Evolutionary conservation across 306 rosid genomes (phyloP).

Genomic region (Psophocarpus tetragonolobus): DNA sequence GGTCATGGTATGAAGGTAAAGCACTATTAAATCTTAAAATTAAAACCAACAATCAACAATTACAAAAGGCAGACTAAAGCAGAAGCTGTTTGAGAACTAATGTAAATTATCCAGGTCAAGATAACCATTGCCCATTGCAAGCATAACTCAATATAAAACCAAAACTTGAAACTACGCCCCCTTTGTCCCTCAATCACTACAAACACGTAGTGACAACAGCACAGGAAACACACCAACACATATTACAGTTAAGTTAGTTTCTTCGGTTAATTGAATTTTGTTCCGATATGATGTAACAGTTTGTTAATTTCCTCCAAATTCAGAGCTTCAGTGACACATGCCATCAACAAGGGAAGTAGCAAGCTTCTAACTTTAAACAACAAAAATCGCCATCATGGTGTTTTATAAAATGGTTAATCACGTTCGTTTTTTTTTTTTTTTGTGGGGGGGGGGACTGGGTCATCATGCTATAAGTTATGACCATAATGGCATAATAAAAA

Average conservation of each 20-base stretch:
- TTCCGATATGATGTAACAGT: too few relatives aligned
- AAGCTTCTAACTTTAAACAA: constrained; percentile 26
- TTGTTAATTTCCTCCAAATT: neutral
- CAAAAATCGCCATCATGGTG: neutral
- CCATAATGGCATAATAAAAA: neutral
- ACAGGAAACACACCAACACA: neutral
- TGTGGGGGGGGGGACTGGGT: constrained; percentile 16
- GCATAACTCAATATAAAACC: neutral
- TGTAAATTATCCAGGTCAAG: neutral
- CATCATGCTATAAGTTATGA: neutral
- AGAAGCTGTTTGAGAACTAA: neutral
- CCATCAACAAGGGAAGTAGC: neutral
- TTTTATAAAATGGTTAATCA: constrained; percentile 23
- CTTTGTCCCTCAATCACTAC: neutral
- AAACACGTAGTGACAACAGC: neutral
- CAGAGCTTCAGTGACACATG: neutral
- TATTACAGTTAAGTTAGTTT: neutral
- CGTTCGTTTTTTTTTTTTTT: too few relatives aligned
- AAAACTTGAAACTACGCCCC: too few relatives aligned
- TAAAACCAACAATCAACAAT: neutral
- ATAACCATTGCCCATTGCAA: neutral
- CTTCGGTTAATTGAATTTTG: neutral
- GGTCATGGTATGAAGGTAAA: neutral
- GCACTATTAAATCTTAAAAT: neutral
- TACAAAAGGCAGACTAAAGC: neutral